phyloP scores from a whole-genome alignment of 1,284 basidiomycete species.

The Ceratobasidium sp. region DNA sequence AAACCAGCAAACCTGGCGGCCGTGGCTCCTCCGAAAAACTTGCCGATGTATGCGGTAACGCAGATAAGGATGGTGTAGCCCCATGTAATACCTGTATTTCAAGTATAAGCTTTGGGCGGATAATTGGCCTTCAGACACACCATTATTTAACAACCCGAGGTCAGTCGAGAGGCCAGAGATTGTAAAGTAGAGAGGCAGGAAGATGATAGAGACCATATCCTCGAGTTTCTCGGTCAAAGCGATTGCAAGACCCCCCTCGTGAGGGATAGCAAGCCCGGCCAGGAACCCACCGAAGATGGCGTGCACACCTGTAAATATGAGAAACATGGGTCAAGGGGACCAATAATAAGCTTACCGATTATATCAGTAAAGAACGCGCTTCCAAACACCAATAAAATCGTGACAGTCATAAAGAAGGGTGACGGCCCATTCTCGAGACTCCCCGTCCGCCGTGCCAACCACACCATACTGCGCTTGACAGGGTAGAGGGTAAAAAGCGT shows the following conservation, averaged over 20 bases:
- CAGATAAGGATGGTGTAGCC: slow-evolving; percentile 87
- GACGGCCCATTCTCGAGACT: slow-evolving; percentile 62
- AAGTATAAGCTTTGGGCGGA: slow-evolving; percentile 17
- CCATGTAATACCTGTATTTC: slow-evolving; percentile 68
- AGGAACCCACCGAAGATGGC: slow-evolving; percentile 74
- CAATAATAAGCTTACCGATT: slow-evolving; percentile 66
- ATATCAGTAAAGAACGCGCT: slow-evolving; percentile 91
- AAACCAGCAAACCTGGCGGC: slow-evolving; percentile 76
- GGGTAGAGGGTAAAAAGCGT: slow-evolving; percentile 60
- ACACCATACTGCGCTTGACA: slow-evolving; percentile 57
- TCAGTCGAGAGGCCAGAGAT: slow-evolving; percentile 86
- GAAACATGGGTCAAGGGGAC: background rate
- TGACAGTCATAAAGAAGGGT: slow-evolving; percentile 63
- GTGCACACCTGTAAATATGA: slow-evolving; percentile 52
- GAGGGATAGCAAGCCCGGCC: slow-evolving; percentile 88
- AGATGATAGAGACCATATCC: slow-evolving; percentile 77
- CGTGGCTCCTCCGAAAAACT: slow-evolving; percentile 75
- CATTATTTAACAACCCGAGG: slow-evolving; percentile 78
- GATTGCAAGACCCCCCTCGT: slow-evolving; percentile 83
- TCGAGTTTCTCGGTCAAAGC: slow-evolving; percentile 70
- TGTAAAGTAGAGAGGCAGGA: slow-evolving; percentile 88
- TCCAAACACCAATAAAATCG: slow-evolving; percentile 76
- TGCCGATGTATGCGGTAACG: slow-evolving; percentile 81
- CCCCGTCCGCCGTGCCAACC: slow-evolving; percentile 60
- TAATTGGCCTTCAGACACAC: slow-evolving; percentile 49